Evolutionary conservation across 768 basidiomycete genomes (phyloP).

Genomic region (Hydnomerulius pinastri): DNA sequence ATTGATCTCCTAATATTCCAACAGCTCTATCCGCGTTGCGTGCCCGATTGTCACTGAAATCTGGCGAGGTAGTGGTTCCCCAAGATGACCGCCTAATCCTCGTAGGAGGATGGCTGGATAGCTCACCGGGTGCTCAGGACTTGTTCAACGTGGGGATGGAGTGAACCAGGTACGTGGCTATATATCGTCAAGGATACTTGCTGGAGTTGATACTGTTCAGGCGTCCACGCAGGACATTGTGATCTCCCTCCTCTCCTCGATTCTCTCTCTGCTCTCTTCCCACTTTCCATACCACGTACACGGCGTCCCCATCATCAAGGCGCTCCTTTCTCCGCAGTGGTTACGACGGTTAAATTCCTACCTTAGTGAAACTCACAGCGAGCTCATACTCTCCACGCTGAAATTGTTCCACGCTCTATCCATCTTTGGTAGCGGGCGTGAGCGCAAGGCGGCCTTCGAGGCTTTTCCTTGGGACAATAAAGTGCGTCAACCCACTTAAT

Average conservation of each 20-base stretch:
- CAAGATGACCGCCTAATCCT: slow-evolving; percentile 64
- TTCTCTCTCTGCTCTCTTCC: slow-evolving; percentile 63
- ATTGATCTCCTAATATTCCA: not conserved
- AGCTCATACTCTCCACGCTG: slow-evolving; percentile 64
- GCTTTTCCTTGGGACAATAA: slow-evolving; percentile 80
- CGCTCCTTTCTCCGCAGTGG: slow-evolving; percentile 55
- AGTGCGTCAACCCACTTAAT: slow-evolving; percentile 36
- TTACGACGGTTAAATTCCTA: slow-evolving; percentile 61
- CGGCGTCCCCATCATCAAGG: slow-evolving; percentile 64
- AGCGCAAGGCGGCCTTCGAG: slow-evolving; percentile 63
- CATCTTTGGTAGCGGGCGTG: slow-evolving; percentile 63
- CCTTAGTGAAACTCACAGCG: slow-evolving; percentile 61
- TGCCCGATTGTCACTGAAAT: slow-evolving; percentile 60
- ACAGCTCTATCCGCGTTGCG: slow-evolving; percentile 54
- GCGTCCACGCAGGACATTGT: slow-evolving; percentile 44
- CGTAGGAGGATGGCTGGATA: slow-evolving; percentile 63
- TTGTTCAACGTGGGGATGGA: slow-evolving; percentile 63
- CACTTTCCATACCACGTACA: slow-evolving; percentile 69
- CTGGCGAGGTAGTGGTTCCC: slow-evolving; percentile 50
- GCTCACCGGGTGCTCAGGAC: slow-evolving; percentile 55
- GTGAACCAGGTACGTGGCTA: slow-evolving; percentile 46
- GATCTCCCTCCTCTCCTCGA: slow-evolving; percentile 54
- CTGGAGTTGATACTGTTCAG: slow-evolving; percentile 28
- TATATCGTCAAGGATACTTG: not conserved
- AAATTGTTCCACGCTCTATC: slow-evolving; percentile 66